Conservation (phyloP, 345 rosid species). For the Adansonia digitata region DNA sequence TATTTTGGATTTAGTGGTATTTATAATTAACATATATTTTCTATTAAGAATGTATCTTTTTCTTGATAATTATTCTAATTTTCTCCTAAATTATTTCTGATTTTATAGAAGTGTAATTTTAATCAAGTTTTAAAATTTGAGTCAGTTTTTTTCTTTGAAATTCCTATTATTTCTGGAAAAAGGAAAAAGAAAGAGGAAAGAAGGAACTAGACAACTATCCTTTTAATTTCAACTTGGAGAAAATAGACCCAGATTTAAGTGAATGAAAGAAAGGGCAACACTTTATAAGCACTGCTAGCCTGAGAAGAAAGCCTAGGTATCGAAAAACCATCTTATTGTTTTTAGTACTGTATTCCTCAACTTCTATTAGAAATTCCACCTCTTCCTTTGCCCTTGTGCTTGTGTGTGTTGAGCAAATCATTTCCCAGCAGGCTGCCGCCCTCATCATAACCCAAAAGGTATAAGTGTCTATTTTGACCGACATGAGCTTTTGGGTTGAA, state of each 20-base stretch:
- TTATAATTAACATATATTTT: background rate
- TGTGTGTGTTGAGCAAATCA: background rate
- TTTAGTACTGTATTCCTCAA: too few relatives aligned
- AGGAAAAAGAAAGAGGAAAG: background rate
- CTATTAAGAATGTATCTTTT: background rate
- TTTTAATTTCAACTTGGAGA: background rate
- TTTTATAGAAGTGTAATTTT: background rate
- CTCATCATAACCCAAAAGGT: background rate
- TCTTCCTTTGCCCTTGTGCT: background rate
- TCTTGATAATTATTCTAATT: too few relatives aligned
- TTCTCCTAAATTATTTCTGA: background rate
- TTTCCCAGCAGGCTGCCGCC: background rate
- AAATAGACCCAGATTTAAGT: background rate
- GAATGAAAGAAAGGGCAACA: background rate
- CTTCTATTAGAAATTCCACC: background rate
- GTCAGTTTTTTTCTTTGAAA: background rate
- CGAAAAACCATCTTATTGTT: background rate
- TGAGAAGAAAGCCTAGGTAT: background rate
- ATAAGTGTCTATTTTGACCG: background rate
- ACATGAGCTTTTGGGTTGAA: background rate
- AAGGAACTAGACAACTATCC: background rate
- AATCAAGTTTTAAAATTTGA: too few relatives aligned
- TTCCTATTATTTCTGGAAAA: background rate
- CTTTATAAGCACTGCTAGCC: background rate
- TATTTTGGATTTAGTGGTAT: background rate